phyloP scores from a whole-genome alignment of 345 rosid genomes.

The Durio zibethinus region DNA sequence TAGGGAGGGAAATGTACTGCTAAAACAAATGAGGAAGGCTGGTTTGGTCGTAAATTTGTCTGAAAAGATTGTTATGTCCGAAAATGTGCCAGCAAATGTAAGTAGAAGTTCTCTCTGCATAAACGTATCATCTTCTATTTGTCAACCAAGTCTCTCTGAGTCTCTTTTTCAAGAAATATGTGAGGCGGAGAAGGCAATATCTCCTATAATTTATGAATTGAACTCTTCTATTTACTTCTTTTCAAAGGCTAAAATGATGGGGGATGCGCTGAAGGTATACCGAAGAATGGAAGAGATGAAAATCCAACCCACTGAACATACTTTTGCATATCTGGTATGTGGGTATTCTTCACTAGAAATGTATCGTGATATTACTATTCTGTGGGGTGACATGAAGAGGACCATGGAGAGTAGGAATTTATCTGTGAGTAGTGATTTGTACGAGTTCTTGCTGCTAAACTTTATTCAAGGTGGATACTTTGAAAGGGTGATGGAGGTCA shows the following conservation, averaged over 20 bases:
- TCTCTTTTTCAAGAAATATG: slow-evolving; percentile 41
- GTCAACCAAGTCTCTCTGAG: slow-evolving; percentile 37
- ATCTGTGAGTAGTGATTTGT: slow-evolving; percentile 51
- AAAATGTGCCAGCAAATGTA: slow-evolving; percentile 23
- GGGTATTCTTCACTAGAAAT: slow-evolving; percentile 60
- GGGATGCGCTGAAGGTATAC: slow-evolving; percentile 57
- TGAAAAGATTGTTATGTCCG: slow-evolving; percentile 25
- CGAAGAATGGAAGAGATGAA: slow-evolving; percentile 51
- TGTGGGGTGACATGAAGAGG: slow-evolving; percentile 90
- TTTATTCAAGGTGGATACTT: slow-evolving; percentile 87
- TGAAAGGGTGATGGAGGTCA: slow-evolving; percentile 82
- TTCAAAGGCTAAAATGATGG: slow-evolving; percentile 80
- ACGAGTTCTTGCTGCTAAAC: slow-evolving; percentile 58
- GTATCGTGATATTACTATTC: slow-evolving; percentile 63
- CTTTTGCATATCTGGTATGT: slow-evolving; percentile 47
- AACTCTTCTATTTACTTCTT: slow-evolving; percentile 78
- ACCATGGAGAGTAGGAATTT: slow-evolving; percentile 36
- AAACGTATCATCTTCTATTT: slow-evolving; percentile 10
- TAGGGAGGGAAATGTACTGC: slow-evolving; percentile 60
- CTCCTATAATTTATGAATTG: slow-evolving; percentile 44
- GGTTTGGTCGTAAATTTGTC: slow-evolving; percentile 38
- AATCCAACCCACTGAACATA: slow-evolving; percentile 50
- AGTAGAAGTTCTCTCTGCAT: slow-evolving; percentile 22
- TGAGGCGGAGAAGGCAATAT: slow-evolving; percentile 31
- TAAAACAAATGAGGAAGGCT: slow-evolving; percentile 49